Evolutionary conservation across 2,329 filamentous ascomycete species (phyloP).

Genomic region (Fusarium pseudonygamai): DNA sequence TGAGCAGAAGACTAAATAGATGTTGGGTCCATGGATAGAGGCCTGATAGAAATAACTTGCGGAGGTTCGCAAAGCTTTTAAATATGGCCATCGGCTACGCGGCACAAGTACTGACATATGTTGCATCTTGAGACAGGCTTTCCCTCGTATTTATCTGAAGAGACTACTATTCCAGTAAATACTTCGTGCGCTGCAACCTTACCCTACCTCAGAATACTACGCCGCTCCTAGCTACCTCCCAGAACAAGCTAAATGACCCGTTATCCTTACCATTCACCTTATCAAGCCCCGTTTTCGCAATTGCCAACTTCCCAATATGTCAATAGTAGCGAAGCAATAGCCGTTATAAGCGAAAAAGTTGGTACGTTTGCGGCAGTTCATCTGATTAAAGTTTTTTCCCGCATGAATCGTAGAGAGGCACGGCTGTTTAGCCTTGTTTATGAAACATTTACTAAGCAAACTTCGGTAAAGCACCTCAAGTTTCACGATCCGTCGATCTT

Average conservation of each 20-base stretch:
- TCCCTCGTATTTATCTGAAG: not conserved
- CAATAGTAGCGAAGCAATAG: not conserved
- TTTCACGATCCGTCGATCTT: not conserved
- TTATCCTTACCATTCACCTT: not conserved
- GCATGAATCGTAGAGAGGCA: not conserved
- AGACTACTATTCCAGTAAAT: not conserved
- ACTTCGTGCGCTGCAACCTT: not conserved
- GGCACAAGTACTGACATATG: too few species aligned
- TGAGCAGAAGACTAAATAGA: too few species aligned
- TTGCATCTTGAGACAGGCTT: not conserved
- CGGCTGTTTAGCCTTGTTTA: not conserved
- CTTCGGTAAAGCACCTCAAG: not conserved
- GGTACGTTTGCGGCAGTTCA: not conserved
- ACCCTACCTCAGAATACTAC: rapidly evolving
- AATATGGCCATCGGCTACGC: not conserved
- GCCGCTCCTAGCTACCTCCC: not conserved
- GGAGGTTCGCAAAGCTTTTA: not conserved
- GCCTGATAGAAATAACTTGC: rapidly evolving
- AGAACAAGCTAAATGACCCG: not conserved
- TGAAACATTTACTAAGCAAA: not conserved
- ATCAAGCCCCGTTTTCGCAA: not conserved
- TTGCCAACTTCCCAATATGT: not conserved
- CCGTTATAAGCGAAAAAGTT: not conserved
- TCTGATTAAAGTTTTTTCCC: not conserved
- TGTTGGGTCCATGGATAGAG: rapidly evolving